phyloP scores from a whole-genome alignment of 768 basidiomycete species.

The Solioccasus polychromus region DNA sequence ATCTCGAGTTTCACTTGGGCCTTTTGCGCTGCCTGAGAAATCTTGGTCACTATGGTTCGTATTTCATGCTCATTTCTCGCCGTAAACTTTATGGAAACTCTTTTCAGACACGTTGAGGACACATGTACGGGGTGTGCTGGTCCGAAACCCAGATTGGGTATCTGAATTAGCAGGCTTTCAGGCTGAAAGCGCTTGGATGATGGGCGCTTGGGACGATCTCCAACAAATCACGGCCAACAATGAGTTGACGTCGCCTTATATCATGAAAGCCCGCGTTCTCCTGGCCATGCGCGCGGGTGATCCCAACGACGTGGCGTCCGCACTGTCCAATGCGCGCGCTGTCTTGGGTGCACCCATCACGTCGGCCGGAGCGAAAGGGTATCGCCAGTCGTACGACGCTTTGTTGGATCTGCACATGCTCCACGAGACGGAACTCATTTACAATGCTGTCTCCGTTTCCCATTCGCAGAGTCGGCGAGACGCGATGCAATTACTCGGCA shows the following conservation, averaged over 20 bases:
- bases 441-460: conserved; percentile 39
- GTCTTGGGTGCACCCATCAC: conserved; percentile 78
- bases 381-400: conserved; percentile 85
- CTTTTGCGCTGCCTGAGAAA: conserved; percentile 88
- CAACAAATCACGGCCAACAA: conserved; percentile 52
- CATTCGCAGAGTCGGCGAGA: conserved; percentile 38
- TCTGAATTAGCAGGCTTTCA: conserved; percentile 74
- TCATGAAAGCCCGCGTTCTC: conserved; percentile 76
- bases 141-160: conserved; percentile 83
- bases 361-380: conserved; percentile 76
- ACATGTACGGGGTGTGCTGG: conserved; percentile 88
- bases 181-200: conserved; percentile 94
- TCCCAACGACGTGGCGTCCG: conserved; percentile 39
- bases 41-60: conserved; percentile 93
- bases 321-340: conserved; percentile 63
- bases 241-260: conserved; percentile 53
- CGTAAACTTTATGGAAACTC: not conserved
- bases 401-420: conserved; percentile 81
- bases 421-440: conserved; percentile 78
- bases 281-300: conserved; percentile 71
- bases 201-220: conserved; percentile 89
- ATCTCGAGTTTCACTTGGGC: conserved; percentile 85
- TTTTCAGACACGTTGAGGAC: conserved; percentile 87
- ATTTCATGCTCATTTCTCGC: not conserved
- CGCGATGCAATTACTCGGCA: conserved; percentile 37